Percentiles rank a stretch among this genome's conserved stretches.
These are phyloP conservation scores for Purpureocillium lavendulum DNA, from an alignment of 2,329 filamentous ascomycete genomes.

Conservation along the genomic window DNA sequence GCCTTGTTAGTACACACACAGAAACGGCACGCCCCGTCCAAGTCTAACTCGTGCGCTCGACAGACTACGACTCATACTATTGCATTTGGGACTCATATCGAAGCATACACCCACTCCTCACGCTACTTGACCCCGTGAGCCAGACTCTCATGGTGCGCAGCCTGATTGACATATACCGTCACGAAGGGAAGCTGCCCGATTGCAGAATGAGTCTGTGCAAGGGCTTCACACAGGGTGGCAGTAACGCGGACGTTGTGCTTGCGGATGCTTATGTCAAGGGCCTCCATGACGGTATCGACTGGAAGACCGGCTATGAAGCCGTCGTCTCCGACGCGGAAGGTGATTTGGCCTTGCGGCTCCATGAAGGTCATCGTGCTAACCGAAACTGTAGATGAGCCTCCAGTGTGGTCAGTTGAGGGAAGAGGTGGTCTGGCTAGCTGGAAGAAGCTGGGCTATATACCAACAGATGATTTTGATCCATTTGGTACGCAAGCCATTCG, in stretches of 20 bases:
- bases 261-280: constrained; percentile 66
- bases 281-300: constrained; percentile 54
- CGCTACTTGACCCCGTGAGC: constrained; percentile 58
- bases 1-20: constrained; percentile 41
- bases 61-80: constrained; percentile 57
- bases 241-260: constrained; percentile 65
- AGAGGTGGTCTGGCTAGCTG: constrained; percentile 64
- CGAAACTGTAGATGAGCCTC: constrained; percentile 38
- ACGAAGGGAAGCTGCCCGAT: constrained; percentile 63
- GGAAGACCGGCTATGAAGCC: constrained; percentile 64
- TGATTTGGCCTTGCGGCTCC: no score
- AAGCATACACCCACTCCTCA: constrained; percentile 63
- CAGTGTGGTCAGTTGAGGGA: constrained; percentile 62
- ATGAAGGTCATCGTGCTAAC: no score
- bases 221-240: constrained; percentile 68
- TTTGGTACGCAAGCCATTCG: constrained; percentile 13
- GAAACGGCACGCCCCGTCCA: no score
- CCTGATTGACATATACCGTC: constrained; percentile 62
- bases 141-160: constrained; percentile 64
- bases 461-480: constrained; percentile 57
- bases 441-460: constrained; percentile 66
- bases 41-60: no score
- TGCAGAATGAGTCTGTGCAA: constrained; percentile 72
- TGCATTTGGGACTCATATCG: constrained; percentile 70
- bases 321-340: constrained; percentile 64